Percentiles rank a stretch among this genome's conserved stretches.
phyloP scores from a whole-genome alignment of 306 rosid genomes.

The Mimosa pudica region DNA sequence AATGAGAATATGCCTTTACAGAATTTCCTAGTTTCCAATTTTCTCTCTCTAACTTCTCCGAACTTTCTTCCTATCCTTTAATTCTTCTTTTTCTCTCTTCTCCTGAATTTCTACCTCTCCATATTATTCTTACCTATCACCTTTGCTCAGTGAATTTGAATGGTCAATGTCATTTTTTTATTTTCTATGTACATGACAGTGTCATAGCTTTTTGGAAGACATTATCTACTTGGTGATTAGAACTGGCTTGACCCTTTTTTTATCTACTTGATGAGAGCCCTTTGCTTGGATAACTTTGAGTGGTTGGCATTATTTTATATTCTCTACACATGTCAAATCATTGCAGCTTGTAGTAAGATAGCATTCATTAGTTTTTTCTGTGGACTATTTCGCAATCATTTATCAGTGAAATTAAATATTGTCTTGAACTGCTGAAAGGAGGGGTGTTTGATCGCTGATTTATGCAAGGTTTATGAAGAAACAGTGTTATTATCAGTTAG shows the following conservation, averaged over 20 bases:
- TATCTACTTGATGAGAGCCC: not conserved
- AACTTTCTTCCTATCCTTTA: no score
- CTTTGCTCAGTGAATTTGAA: constrained; percentile 21
- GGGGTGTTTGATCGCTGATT: constrained; percentile 17
- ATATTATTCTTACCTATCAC: not conserved
- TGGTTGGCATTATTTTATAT: constrained; percentile 12
- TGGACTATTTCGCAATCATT: constrained; percentile 18
- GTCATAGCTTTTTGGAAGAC: not conserved
- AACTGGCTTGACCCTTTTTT: no score
- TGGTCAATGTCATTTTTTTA: constrained; percentile 20
- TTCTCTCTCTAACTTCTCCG: no score
- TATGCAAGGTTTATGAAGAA: not conserved
- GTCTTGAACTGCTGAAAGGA: constrained; percentile 8
- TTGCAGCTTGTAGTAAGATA: constrained; percentile 18
- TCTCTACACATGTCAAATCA: constrained; percentile 16
- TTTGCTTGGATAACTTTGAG: constrained; percentile 21
- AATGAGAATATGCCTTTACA: no score
- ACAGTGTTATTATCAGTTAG: not conserved
- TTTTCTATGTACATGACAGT: constrained; percentile 18
- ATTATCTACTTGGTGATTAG: not conserved
- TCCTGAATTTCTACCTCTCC: no score
- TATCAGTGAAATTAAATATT: constrained; percentile 5
- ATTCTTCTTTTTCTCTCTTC: no score
- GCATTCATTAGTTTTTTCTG: constrained; percentile 4
- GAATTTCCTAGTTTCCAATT: no score